Base-by-base conservation (phyloP, 306 rosid genomes). In the Herpetospermum pedunculosum region DNA sequence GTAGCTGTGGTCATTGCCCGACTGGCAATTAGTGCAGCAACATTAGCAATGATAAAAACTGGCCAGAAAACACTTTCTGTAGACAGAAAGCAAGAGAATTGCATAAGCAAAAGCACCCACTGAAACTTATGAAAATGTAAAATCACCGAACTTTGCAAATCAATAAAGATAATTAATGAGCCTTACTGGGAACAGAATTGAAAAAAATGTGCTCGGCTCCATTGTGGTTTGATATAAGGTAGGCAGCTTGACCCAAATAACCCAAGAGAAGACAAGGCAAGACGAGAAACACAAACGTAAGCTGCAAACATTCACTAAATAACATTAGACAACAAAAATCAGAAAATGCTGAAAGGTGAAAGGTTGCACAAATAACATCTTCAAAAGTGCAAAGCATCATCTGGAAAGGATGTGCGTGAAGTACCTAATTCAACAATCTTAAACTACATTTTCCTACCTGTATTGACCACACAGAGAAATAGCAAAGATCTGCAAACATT, bases 201-300 rank as follows among this genome's bases (percentile, higher is more conserved):
- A 82, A 93, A 80, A 93, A 93, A 62, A 79, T 88, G 76, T 78
- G 89, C 23, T 86, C 90, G 63, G 86, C 88, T 57, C 63, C 89
- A 18, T 35, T 54, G 53, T 81, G 92, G 81, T 93, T 88, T 52
- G 87, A 82, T 87, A 93, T 83, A 38, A 93, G 90, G 80, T 93
- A 93, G 43, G 98, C 98, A 70, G 98, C 98, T 89, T 93, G 98
- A 79, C 98, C 98, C 98, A 93, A 86, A 85, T 93, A 93, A 68
- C 97, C 98, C 98, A 91, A 74, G 59, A 89, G 53, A 60, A 93
- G 90, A 85, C 98, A 93, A 28, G 98, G 98, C 81, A 91, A 81
- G 81, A 93, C 97, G 67, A 93, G 98, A 80, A 89, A 88, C 70
- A 86, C 91, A 85, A 93, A 93, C 4, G 97, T 85, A 78, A 93